Conservation (phyloP, 179 eudicot genomes). For the Pouteria campechiana region DNA sequence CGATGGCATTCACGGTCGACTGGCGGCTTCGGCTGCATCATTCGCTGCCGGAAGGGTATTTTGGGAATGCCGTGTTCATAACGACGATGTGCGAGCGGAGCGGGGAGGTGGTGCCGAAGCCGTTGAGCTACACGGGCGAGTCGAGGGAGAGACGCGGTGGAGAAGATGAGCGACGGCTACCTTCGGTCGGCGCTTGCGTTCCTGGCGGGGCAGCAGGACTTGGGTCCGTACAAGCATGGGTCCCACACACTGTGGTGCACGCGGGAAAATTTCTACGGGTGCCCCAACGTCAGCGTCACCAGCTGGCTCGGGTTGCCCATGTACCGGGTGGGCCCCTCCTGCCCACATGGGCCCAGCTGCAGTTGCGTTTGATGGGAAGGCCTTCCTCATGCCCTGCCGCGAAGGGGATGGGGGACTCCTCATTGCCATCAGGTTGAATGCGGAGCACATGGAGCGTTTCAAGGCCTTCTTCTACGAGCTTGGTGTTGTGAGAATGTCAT, state of each 20-base stretch:
- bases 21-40: constrained; percentile 4
- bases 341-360: constrained; percentile 12
- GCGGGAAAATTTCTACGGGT: constrained; percentile 12
- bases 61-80: constrained; percentile 18
- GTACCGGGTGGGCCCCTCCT: constrained; percentile 14
- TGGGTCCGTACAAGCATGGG: constrained; percentile 12
- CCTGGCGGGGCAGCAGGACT: constrained; percentile 13
- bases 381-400: constrained; percentile 7
- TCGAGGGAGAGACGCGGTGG: constrained; percentile 11
- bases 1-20: constrained; percentile 5
- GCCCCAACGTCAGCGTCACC: constrained; percentile 20
- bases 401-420: constrained; percentile 8
- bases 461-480: constrained; percentile 7
- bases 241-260: constrained; percentile 1
- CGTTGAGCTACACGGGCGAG: constrained; percentile 11
- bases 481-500: too few relatives aligned
- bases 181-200: constrained; percentile 13
- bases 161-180: constrained; percentile 10
- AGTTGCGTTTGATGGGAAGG: constrained; percentile 12
- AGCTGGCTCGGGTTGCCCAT: constrained; percentile 16
- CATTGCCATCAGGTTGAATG: neutral
- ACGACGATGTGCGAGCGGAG: constrained; percentile 10
- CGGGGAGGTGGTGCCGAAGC: constrained; percentile 9
- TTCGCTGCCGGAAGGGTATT: constrained; percentile 11
- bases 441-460: constrained; percentile 4